Conservation (phyloP, 257 asterid species). For the Solanum tarapatanum region DNA sequence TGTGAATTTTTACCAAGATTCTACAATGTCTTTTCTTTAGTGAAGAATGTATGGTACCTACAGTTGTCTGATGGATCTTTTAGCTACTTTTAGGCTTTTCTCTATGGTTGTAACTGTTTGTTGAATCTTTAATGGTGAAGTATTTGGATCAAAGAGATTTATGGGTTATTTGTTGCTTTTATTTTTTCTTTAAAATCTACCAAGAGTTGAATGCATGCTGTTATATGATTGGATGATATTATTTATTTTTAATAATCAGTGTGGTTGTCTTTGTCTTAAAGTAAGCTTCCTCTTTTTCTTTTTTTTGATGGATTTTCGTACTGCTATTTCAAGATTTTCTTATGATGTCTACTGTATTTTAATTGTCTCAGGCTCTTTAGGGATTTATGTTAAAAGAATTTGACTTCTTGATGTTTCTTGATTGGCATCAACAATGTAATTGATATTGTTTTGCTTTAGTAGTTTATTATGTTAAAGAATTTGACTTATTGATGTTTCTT, state of each 20-base stretch:
- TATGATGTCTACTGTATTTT: not conserved
- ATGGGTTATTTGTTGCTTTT: not conserved
- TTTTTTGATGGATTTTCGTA: not conserved
- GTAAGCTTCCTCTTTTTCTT: not conserved
- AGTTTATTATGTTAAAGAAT: not conserved
- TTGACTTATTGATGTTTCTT: not conserved
- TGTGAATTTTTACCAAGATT: not conserved
- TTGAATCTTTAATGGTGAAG: not conserved
- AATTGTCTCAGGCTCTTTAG: not conserved
- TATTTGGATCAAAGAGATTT: not conserved
- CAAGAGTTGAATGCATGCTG: not conserved
- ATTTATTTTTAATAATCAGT: no score
- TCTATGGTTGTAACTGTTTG: not conserved
- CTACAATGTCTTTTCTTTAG: not conserved
- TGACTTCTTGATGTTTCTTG: no score
- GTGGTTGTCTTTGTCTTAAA: not conserved
- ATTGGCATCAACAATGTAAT: no score
- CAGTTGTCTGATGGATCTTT: not conserved
- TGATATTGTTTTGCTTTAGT: no score
- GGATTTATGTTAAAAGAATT: not conserved
- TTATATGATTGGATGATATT: not conserved
- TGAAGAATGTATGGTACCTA: not conserved
- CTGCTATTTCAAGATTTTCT: not conserved
- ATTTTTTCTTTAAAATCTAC: no score
- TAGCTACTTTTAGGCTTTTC: not conserved